Evolutionary conservation across 768 basidiomycete genomes (phyloP), one percentile per base, ranked within the genome.

Genomic region (Leccinellum rugosiceps): DNA sequence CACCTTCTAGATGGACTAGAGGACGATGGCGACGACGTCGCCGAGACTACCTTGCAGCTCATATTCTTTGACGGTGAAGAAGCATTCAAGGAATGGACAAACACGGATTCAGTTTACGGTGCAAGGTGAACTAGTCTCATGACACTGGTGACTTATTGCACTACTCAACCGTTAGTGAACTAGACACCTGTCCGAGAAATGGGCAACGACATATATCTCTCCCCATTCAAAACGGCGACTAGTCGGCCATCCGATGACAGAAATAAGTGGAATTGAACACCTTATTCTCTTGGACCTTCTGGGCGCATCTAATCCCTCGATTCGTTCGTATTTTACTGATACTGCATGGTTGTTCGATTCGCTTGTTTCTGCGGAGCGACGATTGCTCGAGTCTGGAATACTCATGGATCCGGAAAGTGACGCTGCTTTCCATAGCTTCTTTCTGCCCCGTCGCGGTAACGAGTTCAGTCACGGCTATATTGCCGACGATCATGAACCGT

Each of bases 61-160:
- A 80, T 99, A 10, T 96, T 98, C 70, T 96, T 99, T 57, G 97
- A 99, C 65, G 97, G 97, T 3, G 97, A 99, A 73, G 97, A 98
- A 72, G 97, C 97, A 0, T 98, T 96, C 72, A 78, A 84, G 48
- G 78, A 83, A 26, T 99, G 96, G 96, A 93, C 92, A 3, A 81
- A 79, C 30, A 84, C 82, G 3, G 96, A 99, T 72, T 95, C 92
- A 1, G 86, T 93, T 44, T 99, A 99, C 68, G 96, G 96, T n/a
- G 88, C 96, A 41, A 85, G 92, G 95, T 93, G 65, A 55, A 49
- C 26, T 25, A 14, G 21, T 34, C 23, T 55, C 15, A 9, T 14
- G 15, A 10, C 10, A 19, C 32, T 13, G 2, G 2, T 25, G 43
- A 11, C 13, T n/a, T 53, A 8, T 21, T 53, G 19, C 50, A 34